Base-by-base conservation (phyloP, 192 early-diverging fungal genomes). In the Umbelopsis vinacea region DNA sequence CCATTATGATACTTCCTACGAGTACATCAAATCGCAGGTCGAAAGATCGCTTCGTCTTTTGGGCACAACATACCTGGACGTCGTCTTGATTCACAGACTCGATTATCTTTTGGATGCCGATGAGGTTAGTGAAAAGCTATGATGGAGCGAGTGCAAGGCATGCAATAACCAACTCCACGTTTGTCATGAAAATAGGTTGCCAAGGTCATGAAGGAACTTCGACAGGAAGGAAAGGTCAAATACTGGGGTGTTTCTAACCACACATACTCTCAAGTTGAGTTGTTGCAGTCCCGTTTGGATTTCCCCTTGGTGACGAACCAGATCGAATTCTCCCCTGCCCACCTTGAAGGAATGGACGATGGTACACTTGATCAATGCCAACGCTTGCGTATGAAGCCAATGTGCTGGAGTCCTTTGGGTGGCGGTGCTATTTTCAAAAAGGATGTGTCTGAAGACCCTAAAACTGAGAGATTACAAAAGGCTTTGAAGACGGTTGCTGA, bases 301-400 rank as follows among this genome's bases (percentile, higher is more conserved):
- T 80, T 84, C 55, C 63, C 80, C 37, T 48, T 83, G 24, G 76
- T 80, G 15, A 81, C 81, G 7, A 83, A 83, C 77, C 81, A 83
- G 71, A 80, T 83, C 37, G 82, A 83, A 72, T 77, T 83, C 29
- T 60, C 69, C 7, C 68, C 72, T 3, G 24, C 81, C 38, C 47
- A 67, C 15, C 52, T 78, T n/a, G 43, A 73, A 24, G 74, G 67
- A 10, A 46, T 78, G 57, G 60, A 73, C 45, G 79, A 82, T 67
- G 81, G 80, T 15, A 73, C 75, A 29, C 57, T 82, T 14, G 81
- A 82, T 47, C 76, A 82, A 43, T 47, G 73, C 19, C 81, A 76
- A 23, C 53, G 71, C 14, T 26, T 69, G 48, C 76, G 81, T 29
- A 55, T 72, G n/a, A 26, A 23, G 35, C 80, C 81, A 38, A 83